Conservation (phyloP, 257 asterid genomes). For the Solanum bulbocastanum region DNA sequence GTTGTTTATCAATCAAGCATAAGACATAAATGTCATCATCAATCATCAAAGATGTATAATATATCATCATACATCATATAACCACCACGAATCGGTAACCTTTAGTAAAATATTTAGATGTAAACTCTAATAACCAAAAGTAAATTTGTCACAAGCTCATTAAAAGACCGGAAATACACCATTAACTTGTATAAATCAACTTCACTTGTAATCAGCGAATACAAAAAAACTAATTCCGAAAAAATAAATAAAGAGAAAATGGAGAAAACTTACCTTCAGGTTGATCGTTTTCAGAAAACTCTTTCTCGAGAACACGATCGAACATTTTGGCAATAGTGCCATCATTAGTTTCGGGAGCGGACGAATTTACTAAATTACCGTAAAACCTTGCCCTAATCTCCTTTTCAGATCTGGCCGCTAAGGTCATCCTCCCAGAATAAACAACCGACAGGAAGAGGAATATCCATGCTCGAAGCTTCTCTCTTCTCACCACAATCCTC, state of each 20-base stretch:
- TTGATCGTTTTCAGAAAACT: conserved; percentile 85
- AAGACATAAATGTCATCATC: background rate
- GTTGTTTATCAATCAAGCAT: background rate
- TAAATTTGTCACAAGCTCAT: background rate
- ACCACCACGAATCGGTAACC: background rate
- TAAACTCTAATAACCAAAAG: background rate
- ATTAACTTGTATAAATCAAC: background rate
- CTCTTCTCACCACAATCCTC: conserved; percentile 8
- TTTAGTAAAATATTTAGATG: background rate
- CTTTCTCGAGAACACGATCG: conserved; percentile 89
- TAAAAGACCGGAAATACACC: background rate
- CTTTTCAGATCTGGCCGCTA: conserved; percentile 58
- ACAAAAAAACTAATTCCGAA: background rate
- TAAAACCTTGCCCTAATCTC: conserved; percentile 77
- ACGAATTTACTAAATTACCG: conserved; percentile 66
- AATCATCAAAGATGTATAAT: background rate
- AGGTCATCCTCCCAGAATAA: conserved; percentile 19
- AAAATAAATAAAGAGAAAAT: background rate
- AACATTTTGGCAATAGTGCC: conserved; percentile 88
- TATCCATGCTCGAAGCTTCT: conserved; percentile 14
- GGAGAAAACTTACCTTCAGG: conserved; percentile 46
- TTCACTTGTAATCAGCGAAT: background rate
- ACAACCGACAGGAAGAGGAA: conserved; percentile 13
- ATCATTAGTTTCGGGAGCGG: conserved; percentile 51
- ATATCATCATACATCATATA: background rate